Evolutionary conservation across 2,329 filamentous ascomycete genomes (phyloP), one percentile per base, ranked within the genome.

Genomic region (Trichoderma sp.): DNA sequence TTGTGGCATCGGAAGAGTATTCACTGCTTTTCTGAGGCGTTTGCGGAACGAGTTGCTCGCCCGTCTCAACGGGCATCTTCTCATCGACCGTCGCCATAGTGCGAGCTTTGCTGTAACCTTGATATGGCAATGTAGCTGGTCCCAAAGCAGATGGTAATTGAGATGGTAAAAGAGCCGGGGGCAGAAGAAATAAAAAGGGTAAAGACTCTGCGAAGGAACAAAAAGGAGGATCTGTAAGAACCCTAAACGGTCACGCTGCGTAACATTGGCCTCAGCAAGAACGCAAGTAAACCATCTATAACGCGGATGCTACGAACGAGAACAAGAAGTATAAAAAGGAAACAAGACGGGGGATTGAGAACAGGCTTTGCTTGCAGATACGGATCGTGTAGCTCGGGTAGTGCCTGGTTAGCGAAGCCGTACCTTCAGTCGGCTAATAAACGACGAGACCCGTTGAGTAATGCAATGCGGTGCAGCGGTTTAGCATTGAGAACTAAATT

Each of bases 1-100:
- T 77, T 31, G 69, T 64, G 11, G 27, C 35, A 24, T 71, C 70
- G 10, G 68, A 71, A 16, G 35, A 29, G 21, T 61, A 57, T 7
- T 29, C 60, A 43, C 21, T 49, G 24, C 21, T 55, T 31, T 27
- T 35, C 24, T 40, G 33, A n/a, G 52, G 61, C 21, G 61, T 27
- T 8, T 63, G 35, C 19, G 61, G 47, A 4, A 37, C n/a, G 2
- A 7, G 16, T 21, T 55, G 61, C 49, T 55, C 61, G 7, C n/a
- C 29, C 31, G 43, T 31, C 37, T 27, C n/a, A 14, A 52, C 43
- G 29, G 43, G 43, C 5, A 52, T 31, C 40, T 59, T 68, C 31
- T 61, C 65, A 14, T 68, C 56, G 10, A 53, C 19, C 10, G 40
- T 33, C 29, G 56, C 52, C 65, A 68, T 68, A n/a, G 1, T 58